Base-by-base conservation (phyloP, 768 basidiomycete genomes). In the Dentipellis fragilis region DNA sequence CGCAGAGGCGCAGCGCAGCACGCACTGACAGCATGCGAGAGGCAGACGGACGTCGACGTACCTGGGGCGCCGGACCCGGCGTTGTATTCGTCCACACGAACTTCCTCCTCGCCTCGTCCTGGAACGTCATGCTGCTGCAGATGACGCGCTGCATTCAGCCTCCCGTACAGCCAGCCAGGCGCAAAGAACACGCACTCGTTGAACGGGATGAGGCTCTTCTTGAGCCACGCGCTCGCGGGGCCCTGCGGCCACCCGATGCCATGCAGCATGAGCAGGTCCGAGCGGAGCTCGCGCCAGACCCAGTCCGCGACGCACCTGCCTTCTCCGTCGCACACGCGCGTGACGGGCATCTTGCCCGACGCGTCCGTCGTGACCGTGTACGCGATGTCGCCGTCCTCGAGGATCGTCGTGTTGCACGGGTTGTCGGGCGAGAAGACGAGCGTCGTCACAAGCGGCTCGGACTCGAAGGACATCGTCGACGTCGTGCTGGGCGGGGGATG, bases 201-300 rank as follows among this genome's bases (percentile, higher is more conserved):
- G 50, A 59, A 61, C 12, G 60, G 60, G 19, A 61, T 54, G 37
- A 61, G 36, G 36, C 58, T 59, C 40, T 59, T 61, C 47, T 55
- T 57, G 39, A 61, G 58, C 60, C 60, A 61, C 17, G 55, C 39
- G n/a, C 60, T 59, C 17, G 58, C 58, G 8, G 53, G 39, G 36
- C 37, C 45, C 11, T 52, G 53, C 23, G 14, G 55, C 42, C 21
- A 29, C 3, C 29, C 29, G 29, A 29, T 29, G 29, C 29, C 53
- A 51, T 55, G 37, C 11, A 59, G 50, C 45, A 52, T 59, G 55
- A 61, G 60, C 47, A 59, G n/a, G 51, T 61, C 60, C 10, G 60
- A 57, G 23, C 60, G 60, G 16, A 37, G 36, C 21, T 60, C 58
- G 36, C 60, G 55, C 60, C 60, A 61, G 35, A 45, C 56, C 60